Conservation (phyloP, 352 stramenopile species). For the Pythium pyrilobum region DNA sequence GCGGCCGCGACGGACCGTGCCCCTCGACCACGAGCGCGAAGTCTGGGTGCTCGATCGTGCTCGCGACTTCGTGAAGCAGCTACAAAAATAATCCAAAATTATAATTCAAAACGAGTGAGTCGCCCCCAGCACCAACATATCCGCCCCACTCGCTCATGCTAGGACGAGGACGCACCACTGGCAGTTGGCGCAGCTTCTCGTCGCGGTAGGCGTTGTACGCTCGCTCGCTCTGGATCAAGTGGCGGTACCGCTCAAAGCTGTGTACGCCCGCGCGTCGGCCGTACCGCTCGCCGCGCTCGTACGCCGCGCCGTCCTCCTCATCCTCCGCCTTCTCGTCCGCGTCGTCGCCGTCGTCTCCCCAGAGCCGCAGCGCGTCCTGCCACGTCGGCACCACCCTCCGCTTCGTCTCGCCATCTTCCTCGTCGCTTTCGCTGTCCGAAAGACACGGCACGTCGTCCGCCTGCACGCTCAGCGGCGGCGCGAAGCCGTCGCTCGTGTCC, state of each 20-base stretch:
- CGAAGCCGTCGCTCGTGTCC: slow-evolving; percentile 27
- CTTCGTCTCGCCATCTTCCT: slow-evolving; percentile 23
- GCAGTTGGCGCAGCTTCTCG: slow-evolving; percentile 41
- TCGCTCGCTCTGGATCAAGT: slow-evolving; percentile 54
- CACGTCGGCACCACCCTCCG: slow-evolving; percentile 13
- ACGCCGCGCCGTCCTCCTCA: slow-evolving; percentile 14
- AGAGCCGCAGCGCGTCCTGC: slow-evolving; percentile 30
- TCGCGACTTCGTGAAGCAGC: slow-evolving; percentile 30
- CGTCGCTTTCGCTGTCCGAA: slow-evolving; percentile 76
- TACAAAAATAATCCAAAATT: slow-evolving; percentile 17
- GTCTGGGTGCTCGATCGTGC: slow-evolving; percentile 35
- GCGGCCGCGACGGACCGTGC: slow-evolving; percentile 36
- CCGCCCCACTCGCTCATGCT: too few species aligned
- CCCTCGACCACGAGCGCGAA: slow-evolving; percentile 44
- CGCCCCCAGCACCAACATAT: too few species aligned
- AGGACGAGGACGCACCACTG: slow-evolving; percentile 43
- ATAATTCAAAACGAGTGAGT: slow-evolving; percentile 14
- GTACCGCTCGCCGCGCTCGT: slow-evolving; percentile 36
- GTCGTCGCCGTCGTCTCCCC: slow-evolving; percentile 10
- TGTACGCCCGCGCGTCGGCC: slow-evolving; percentile 27
- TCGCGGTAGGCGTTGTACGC: slow-evolving; percentile 47
- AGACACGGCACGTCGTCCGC: slow-evolving; percentile 45
- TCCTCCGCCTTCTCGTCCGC: slow-evolving; percentile 1
- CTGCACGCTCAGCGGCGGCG: slow-evolving; percentile 28
- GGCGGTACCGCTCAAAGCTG: slow-evolving; percentile 52